Evolutionary conservation across 2,329 filamentous ascomycete genomes (phyloP).

Genomic region (Phialophora expanda): DNA sequence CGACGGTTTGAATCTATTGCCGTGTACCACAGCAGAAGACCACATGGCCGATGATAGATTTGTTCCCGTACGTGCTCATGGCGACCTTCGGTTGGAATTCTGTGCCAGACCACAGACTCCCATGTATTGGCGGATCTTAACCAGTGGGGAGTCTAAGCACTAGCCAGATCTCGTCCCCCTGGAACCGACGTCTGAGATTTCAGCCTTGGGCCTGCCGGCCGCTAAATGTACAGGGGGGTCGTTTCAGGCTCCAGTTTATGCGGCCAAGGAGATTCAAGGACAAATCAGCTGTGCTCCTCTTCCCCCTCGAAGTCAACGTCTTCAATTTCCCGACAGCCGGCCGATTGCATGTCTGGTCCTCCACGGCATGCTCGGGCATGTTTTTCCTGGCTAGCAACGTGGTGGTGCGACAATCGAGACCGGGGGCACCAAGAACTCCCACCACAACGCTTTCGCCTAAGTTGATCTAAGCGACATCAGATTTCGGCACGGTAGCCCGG

Average conservation of each 20-base stretch:
- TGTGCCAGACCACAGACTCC: background rate
- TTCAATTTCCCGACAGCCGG: conserved; percentile 17
- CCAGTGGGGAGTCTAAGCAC: background rate
- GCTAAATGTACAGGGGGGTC: conserved; percentile 14
- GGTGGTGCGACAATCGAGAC: conserved; percentile 26
- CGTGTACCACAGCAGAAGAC: background rate
- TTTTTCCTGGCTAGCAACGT: conserved; percentile 10
- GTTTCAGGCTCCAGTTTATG: conserved; percentile 22
- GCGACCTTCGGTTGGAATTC: background rate
- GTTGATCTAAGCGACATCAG: conserved; percentile 23
- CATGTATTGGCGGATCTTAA: conserved; percentile 18
- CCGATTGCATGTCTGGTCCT: background rate
- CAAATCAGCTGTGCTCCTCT: conserved; percentile 20
- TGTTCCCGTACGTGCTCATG: background rate
- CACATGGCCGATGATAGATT: background rate
- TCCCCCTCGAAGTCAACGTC: conserved; percentile 7
- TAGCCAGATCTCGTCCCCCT: conserved; percentile 7
- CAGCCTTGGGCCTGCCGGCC: conserved; percentile 2
- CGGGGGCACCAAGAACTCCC: background rate
- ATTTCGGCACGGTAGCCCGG: conserved; percentile 14
- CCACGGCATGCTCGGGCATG: conserved; percentile 9
- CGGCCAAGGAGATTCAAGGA: conserved; percentile 22
- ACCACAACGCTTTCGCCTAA: conserved; percentile 13
- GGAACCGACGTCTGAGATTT: conserved; percentile 2
- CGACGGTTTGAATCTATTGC: background rate